phyloP scores from a whole-genome alignment of 441 rosid species.

The Theobroma grandiflorum region DNA sequence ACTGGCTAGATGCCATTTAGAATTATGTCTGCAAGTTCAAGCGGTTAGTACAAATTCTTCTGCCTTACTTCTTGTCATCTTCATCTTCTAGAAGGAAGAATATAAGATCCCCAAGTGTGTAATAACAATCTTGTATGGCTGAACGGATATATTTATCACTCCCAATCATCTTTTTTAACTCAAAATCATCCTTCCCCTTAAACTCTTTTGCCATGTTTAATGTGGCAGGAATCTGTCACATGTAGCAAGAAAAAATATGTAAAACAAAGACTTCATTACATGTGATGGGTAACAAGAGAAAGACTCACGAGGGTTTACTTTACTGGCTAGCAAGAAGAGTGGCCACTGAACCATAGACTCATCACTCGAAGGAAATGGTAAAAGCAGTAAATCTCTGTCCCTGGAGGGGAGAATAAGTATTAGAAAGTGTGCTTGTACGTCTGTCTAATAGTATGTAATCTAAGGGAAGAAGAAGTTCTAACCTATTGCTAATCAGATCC shows the following conservation, averaged over 20 bases:
- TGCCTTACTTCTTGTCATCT: conserved; percentile 67
- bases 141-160: conserved; percentile 75
- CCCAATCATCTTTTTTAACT: conserved; percentile 73
- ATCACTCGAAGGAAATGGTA: conserved; percentile 71
- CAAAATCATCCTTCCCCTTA: conserved; percentile 72
- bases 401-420: conserved; percentile 48
- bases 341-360: conserved; percentile 86
- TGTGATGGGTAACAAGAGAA: conserved; percentile 18
- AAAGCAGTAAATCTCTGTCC: conserved; percentile 83
- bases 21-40: conserved; percentile 12
- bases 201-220: conserved; percentile 97
- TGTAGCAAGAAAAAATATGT: conserved; percentile 28
- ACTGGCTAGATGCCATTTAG: neutral
- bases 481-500: conserved; percentile 93
- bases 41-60: conserved; percentile 16
- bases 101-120: conserved; percentile 69
- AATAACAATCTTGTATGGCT: conserved; percentile 85
- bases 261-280: conserved; percentile 25
- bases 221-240: conserved; percentile 86
- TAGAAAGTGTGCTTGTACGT: neutral
- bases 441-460: neutral
- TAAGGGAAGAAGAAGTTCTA: conserved; percentile 37
- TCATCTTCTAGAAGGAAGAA: conserved; percentile 71
- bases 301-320: conserved; percentile 56
- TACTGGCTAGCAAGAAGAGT: conserved; percentile 93